Percentiles rank a stretch among this genome's conserved stretches.
These are phyloP conservation scores for Geotrichum phurueaensis DNA, from an alignment of 1,139 yeast genomes.

Conservation along the genomic window DNA sequence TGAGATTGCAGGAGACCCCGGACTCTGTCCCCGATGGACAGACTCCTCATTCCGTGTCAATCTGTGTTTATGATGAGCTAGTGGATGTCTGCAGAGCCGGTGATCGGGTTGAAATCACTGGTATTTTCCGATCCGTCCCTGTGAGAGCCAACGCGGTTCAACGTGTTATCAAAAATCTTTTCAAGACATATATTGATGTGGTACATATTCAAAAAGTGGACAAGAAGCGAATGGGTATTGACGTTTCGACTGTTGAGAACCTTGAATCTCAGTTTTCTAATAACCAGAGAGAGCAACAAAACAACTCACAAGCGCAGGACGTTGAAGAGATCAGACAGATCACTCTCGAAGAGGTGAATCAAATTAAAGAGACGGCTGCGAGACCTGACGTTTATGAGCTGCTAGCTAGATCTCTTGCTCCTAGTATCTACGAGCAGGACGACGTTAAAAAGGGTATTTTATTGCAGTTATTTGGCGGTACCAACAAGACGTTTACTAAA, in stretches of 20 bases:
- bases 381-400: conserved; percentile 81
- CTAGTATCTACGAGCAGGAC: conserved; percentile 90
- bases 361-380: conserved; percentile 54
- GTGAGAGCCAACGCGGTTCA: conserved; percentile 82
- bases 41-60: conserved; percentile 92
- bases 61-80: conserved; percentile 91
- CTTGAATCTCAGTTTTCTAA: conserved; percentile 28
- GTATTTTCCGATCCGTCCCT: conserved; percentile 88
- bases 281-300: conserved; percentile 38
- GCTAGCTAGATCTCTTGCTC: conserved; percentile 89
- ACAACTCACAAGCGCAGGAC: conserved; percentile 37
- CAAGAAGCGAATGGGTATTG: conserved; percentile 73
- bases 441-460: conserved; percentile 94
- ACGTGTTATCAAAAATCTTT: conserved; percentile 74
- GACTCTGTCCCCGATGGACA: conserved; percentile 98
- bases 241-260: conserved; percentile 51
- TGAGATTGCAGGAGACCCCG: conserved; percentile 93
- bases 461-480: conserved; percentile 90
- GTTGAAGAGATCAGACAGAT: conserved; percentile 71
- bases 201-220: conserved; percentile 88
- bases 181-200: conserved; percentile 90
- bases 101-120: conserved; percentile 92
- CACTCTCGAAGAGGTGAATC: conserved; percentile 60
- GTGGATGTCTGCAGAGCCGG: conserved; percentile 96
- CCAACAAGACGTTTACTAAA: conserved; percentile 78